Evolutionary conservation across 73 alveolate species (phyloP), one percentile per base, ranked within the genome.

Genomic region (Stentor coeruleus): DNA sequence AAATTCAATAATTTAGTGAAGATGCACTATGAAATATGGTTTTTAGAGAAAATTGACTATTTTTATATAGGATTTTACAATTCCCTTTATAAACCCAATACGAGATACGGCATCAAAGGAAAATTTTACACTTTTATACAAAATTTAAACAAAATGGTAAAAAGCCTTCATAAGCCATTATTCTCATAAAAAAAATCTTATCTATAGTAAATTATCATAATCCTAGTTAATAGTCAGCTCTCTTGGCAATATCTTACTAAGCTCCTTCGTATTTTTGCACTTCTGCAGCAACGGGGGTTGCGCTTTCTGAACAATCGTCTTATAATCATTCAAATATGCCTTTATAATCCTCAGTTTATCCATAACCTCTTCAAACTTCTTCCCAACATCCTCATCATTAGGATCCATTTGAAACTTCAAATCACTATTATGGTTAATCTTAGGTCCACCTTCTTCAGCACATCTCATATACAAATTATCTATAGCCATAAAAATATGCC

Each of bases 401-500:
- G 77, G 11, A 2, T 15, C 3, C 14, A 14, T 15, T 35, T 36
- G 74, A 2, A 75, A 15, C 38, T 75, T 39, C 33, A 36, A 2
- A n/a, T 75, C 58, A 14, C 58, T 75, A 39, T 14, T 6, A 35
- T 75, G 83, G 58, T 75, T 31, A 20, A 75, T 75, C 6, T 75
- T 75, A 2, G 66, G 83, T 1, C 83, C 83, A 26, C 28, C 80
- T n/a, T n/a, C n/a, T n/a, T n/a, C n/a, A 37, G 33, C 39, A 2
- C 83, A 75, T 38, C 83, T 75, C n/a, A 20, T 20, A 33, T 75
- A 75, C 72, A 75, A 75, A 33, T 75, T 75, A 38, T 75, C 83
- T 37, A 75, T 75, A 39, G 83, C 83, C 83, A 75, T 75, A 38
- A 75, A 40, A 75, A 75, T 75, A 2, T 40, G 72, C 20, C 83